phyloP scores from a whole-genome alignment of 1,139 yeast species.

The Hemisphaericaspora xylanilytica region DNA sequence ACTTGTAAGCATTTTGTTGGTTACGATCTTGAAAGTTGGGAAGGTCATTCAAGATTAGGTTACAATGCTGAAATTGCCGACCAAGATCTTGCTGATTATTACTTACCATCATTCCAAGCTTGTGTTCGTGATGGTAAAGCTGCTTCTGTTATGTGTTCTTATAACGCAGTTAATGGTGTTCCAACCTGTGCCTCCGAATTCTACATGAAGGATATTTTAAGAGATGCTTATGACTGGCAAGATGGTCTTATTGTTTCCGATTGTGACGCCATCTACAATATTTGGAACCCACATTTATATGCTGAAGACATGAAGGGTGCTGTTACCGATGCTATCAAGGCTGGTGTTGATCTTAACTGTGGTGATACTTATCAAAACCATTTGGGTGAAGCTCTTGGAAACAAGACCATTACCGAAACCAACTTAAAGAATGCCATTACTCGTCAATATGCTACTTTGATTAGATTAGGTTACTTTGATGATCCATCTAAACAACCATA shows the following conservation, averaged over 20 bases:
- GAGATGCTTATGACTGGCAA: slow-evolving; percentile 6
- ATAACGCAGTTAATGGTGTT: slow-evolving; percentile 10
- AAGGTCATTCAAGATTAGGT: slow-evolving; percentile 9
- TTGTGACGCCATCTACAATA: slow-evolving; percentile 9
- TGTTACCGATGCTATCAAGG: slow-evolving; percentile 9
- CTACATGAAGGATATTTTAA: slow-evolving; percentile 7
- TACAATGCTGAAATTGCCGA: slow-evolving; percentile 6
- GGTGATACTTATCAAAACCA: slow-evolving; percentile 8
- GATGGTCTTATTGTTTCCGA: slow-evolving; percentile 8
- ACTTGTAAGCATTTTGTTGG: slow-evolving; percentile 10
- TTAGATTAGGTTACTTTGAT: slow-evolving; percentile 10
- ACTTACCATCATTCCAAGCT: slow-evolving; percentile 7
- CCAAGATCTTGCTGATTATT: slow-evolving; percentile 10
- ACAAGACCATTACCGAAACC: slow-evolving; percentile 5
- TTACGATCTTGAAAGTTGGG: slow-evolving; percentile 10
- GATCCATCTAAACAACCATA: slow-evolving; percentile 5
- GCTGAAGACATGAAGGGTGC: slow-evolving; percentile 8
- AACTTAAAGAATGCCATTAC: slow-evolving; percentile 5
- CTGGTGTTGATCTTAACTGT: slow-evolving; percentile 10
- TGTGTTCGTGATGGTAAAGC: slow-evolving; percentile 9
- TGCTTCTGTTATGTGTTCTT: slow-evolving; percentile 10
- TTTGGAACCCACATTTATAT: slow-evolving; percentile 9
- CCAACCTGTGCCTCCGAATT: slow-evolving; percentile 9
- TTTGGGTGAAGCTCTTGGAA: slow-evolving; percentile 7
- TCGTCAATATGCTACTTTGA: slow-evolving; percentile 8